Conservation (phyloP, 345 rosid genomes). For the Populus euphratica region DNA sequence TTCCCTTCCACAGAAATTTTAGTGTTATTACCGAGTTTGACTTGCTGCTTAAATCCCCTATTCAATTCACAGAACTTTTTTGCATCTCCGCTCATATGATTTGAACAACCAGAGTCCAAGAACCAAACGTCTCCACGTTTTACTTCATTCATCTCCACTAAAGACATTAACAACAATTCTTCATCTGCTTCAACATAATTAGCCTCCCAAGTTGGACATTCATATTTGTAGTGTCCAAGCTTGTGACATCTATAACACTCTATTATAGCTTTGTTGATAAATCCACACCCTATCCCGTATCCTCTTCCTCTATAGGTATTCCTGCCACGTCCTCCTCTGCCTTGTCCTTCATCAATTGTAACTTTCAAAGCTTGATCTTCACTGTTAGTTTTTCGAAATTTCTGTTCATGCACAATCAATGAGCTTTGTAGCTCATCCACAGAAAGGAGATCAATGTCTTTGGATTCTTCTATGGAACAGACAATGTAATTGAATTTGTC, state of each 20-base stretch:
- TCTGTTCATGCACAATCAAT: neutral
- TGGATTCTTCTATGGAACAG: too few relatives aligned
- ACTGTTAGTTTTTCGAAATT: neutral
- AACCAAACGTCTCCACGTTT: neutral
- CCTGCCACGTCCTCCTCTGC: neutral
- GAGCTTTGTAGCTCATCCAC: too few relatives aligned
- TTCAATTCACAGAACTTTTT: too few relatives aligned
- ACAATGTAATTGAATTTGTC: too few relatives aligned
- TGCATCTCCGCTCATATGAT: too few relatives aligned
- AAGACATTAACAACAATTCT: neutral
- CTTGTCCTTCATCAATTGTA: neutral
- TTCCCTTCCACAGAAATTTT: too few relatives aligned
- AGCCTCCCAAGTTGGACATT: neutral
- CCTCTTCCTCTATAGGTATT: neutral
- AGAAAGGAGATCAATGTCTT: too few relatives aligned
- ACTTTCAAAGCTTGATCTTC: neutral
- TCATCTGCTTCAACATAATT: neutral
- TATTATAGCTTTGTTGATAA: neutral
- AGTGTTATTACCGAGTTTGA: too few relatives aligned
- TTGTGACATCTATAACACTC: neutral
- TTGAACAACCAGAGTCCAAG: too few relatives aligned
- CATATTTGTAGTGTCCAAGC: neutral
- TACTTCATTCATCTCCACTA: neutral
- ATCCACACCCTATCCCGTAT: neutral
- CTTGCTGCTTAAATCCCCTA: too few relatives aligned